phyloP scores from a whole-genome alignment of 371 early-diverging fungal genomes.

The Blakeslea trispora region DNA sequence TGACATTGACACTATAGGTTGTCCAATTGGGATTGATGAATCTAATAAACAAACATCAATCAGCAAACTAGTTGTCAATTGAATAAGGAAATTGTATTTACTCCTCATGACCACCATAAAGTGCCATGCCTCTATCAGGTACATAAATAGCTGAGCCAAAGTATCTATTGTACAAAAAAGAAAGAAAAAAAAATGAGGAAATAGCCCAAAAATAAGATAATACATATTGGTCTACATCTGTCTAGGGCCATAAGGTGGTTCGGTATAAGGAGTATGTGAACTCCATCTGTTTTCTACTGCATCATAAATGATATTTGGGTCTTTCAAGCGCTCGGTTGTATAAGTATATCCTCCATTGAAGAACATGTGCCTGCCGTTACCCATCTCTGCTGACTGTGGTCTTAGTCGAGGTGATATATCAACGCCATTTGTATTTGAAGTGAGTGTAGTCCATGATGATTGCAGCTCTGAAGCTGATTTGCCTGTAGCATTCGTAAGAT shows the following conservation, averaged over 20 bases:
- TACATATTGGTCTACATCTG: neutral
- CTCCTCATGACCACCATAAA: constrained; percentile 7
- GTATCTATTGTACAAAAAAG: neutral
- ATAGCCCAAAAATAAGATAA: too few species aligned
- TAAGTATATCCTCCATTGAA: neutral
- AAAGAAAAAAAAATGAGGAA: too few species aligned
- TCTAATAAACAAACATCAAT: too few species aligned
- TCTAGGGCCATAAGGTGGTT: constrained; percentile 8
- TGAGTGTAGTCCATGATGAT: neutral
- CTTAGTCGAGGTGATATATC: neutral
- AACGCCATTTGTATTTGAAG: neutral
- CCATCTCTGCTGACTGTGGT: neutral
- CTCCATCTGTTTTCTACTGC: neutral
- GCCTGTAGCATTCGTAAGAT: constrained; percentile 4
- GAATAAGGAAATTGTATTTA: neutral
- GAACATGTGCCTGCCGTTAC: neutral
- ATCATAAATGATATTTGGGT: neutral
- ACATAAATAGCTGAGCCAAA: constrained; percentile 1
- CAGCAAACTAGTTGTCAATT: too few species aligned
- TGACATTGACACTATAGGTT: too few species aligned
- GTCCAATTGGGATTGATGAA: too few species aligned
- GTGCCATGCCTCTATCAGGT: constrained; percentile 5
- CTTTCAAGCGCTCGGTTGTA: neutral
- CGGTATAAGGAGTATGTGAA: neutral
- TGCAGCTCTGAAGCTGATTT: neutral